A percentile compares a stretch with the other conserved stretches of the same genome.
Conservation (phyloP, 202 grass and related monocot genomes). For the Elaeis oleifera region DNA sequence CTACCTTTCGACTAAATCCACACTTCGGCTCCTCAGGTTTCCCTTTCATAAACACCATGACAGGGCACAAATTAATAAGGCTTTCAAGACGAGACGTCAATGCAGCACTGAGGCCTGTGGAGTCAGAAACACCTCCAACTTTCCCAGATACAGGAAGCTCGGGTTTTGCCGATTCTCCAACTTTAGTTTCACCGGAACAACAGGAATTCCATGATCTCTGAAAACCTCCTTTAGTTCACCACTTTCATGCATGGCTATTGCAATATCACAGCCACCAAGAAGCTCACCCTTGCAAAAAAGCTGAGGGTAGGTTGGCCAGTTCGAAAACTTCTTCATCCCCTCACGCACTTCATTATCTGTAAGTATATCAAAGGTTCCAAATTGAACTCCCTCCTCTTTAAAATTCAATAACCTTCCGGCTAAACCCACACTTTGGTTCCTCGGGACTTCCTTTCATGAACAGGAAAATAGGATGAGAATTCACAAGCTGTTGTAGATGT, state of each 20-base stretch:
- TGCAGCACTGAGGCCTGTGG: conserved; percentile 34
- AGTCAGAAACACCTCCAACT: conserved; percentile 23
- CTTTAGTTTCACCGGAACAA: conserved; percentile 30
- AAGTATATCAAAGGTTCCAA: conserved; percentile 87
- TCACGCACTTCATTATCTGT: conserved; percentile 72
- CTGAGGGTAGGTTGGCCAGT: conserved; percentile 94
- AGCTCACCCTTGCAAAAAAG: conserved; percentile 88
- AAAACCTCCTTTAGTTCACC: conserved; percentile 80
- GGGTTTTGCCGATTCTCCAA: conserved; percentile 17
- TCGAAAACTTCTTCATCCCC: conserved; percentile 88
- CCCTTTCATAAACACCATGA: conserved; percentile 93
- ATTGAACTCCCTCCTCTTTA: conserved; percentile 68
- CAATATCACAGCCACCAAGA: conserved; percentile 91
- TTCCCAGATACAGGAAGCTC: conserved; percentile 20
- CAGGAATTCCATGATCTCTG: conserved; percentile 52
- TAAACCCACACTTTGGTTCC: conserved; percentile 86
- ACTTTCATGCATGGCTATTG: conserved; percentile 74
- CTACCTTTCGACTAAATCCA: conserved; percentile 84
- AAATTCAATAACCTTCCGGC: conserved; percentile 69
- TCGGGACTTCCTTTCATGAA: conserved; percentile 91
- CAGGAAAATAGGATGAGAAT: conserved; percentile 66
- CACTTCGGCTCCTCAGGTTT: conserved; percentile 83
- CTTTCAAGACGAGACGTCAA: conserved; percentile 45
- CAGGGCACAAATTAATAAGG: conserved; percentile 57
- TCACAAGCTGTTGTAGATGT: conserved; percentile 67